These are phyloP conservation scores for Mycena sp. DNA, from an alignment of 1,284 basidiomycete genomes.

Conservation along the genomic window DNA sequence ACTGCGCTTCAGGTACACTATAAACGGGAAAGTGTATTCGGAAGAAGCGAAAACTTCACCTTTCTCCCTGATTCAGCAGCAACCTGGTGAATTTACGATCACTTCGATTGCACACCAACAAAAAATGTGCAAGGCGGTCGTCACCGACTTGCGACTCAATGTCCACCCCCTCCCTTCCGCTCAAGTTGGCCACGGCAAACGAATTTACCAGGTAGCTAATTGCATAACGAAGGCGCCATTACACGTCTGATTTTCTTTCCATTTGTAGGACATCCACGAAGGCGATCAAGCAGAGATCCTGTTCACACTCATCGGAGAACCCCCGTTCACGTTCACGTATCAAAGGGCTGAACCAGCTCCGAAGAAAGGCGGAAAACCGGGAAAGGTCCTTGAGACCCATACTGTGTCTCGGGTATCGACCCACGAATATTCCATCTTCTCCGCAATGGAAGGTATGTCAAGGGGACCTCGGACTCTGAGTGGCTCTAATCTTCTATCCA, in stretches of 20 bases:
- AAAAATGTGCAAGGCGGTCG: slow-evolving; percentile 85
- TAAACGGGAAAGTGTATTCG: slow-evolving; percentile 81
- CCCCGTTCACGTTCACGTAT: slow-evolving; percentile 96
- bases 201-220: slow-evolving; percentile 65
- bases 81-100: slow-evolving; percentile 85
- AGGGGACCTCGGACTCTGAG: background rate
- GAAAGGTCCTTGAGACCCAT: slow-evolving; percentile 88
- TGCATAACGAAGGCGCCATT: slow-evolving; percentile 79
- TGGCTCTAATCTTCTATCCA: slow-evolving; percentile 44
- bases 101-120: slow-evolving; percentile 92
- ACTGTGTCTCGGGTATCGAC: slow-evolving; percentile 85
- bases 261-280: slow-evolving; percentile 44
- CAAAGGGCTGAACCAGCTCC: slow-evolving; percentile 79
- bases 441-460: slow-evolving; percentile 84
- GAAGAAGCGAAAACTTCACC: slow-evolving; percentile 84
- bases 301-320: slow-evolving; percentile 89
- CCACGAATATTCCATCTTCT: slow-evolving; percentile 88
- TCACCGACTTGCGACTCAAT: slow-evolving; percentile 80
- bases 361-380: slow-evolving; percentile 72
- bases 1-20: slow-evolving; percentile 70
- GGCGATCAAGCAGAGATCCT: slow-evolving; percentile 94
- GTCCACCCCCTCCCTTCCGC: slow-evolving; percentile 91
- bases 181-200: slow-evolving; percentile 86
- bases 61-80: slow-evolving; percentile 86
- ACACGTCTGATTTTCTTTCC: slow-evolving; percentile 9